phyloP scores from a whole-genome alignment of 805 yeast genomes.

The Ogataea saltuana region DNA sequence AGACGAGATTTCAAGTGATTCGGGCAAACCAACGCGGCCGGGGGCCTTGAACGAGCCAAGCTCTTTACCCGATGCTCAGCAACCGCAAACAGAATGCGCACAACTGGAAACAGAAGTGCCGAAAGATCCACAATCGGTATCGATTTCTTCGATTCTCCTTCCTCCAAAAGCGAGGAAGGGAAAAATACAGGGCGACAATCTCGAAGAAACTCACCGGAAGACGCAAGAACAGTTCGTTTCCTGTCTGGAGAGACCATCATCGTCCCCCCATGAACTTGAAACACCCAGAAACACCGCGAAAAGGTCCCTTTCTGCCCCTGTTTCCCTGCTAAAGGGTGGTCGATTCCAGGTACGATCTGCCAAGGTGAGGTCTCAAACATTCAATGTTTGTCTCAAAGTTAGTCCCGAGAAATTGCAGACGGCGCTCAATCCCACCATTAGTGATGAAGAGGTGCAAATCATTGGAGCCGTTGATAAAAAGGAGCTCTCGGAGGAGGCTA shows the following conservation, averaged over 20 bases:
- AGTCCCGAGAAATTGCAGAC: slow-evolving; percentile 13
- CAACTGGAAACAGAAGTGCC: not conserved
- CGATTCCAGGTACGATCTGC: slow-evolving; percentile 17
- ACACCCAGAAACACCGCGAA: not conserved
- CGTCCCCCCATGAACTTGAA: not conserved
- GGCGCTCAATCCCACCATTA: not conserved
- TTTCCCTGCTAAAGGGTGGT: slow-evolving; percentile 17
- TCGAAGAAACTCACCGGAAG: not conserved
- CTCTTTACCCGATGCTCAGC: not conserved
- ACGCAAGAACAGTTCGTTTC: not conserved
- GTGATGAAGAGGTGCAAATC: not conserved
- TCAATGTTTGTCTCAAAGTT: slow-evolving; percentile 19
- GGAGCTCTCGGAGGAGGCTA: not conserved
- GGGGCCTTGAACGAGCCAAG: not conserved
- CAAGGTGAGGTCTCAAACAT: slow-evolving; percentile 12
- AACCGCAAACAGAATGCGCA: not conserved
- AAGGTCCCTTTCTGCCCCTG: slow-evolving; percentile 6
- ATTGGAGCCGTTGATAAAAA: not conserved
- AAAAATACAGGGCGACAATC: not conserved
- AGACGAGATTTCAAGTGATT: slow-evolving; percentile 8
- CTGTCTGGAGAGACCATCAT: not conserved
- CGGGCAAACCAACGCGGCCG: not conserved
- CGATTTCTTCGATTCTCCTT: slow-evolving; percentile 8
- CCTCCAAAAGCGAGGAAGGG: not conserved
- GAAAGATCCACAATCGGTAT: not conserved